phyloP scores from a whole-genome alignment of 495 filamentous ascomycete genomes.

The Tuber borchii region DNA sequence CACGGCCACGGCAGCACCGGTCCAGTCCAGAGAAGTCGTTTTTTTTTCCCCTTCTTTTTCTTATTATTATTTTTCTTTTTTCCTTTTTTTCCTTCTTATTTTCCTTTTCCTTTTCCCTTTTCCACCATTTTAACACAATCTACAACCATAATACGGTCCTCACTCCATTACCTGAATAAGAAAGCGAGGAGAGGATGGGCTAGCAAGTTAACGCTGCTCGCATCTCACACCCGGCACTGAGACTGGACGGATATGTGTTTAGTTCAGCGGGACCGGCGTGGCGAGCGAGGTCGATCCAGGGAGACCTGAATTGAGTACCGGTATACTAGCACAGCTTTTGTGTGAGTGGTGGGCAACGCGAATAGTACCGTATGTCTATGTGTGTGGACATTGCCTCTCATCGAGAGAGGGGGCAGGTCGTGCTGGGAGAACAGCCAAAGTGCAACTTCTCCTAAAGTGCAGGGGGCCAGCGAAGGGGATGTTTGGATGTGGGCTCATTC shows the following conservation, averaged over 20 bases:
- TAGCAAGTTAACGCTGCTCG: neutral
- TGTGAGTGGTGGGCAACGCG: neutral
- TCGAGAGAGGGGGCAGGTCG: neutral
- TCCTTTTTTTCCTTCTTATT: neutral
- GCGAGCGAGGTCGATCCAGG: conserved; percentile 9
- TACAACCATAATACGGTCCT: neutral
- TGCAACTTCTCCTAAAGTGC: neutral
- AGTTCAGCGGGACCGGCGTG: conserved; percentile 7
- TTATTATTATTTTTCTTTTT: neutral
- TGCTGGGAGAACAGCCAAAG: neutral
- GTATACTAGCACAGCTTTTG: neutral
- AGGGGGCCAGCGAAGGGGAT: neutral
- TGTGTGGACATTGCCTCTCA: neutral
- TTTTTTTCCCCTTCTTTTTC: neutral
- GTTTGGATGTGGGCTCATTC: neutral
- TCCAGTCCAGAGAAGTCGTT: neutral
- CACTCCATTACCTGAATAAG: neutral
- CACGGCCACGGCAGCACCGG: neutral
- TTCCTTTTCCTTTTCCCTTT: neutral
- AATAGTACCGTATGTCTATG: neutral
- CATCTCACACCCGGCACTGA: neutral
- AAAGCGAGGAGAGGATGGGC: neutral
- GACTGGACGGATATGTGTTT: neutral
- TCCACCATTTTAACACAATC: neutral
- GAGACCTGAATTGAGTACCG: conserved; percentile 1